Evolutionary conservation across 768 basidiomycete genomes (phyloP).

Genomic region (Udeniomyces megalosporus): DNA sequence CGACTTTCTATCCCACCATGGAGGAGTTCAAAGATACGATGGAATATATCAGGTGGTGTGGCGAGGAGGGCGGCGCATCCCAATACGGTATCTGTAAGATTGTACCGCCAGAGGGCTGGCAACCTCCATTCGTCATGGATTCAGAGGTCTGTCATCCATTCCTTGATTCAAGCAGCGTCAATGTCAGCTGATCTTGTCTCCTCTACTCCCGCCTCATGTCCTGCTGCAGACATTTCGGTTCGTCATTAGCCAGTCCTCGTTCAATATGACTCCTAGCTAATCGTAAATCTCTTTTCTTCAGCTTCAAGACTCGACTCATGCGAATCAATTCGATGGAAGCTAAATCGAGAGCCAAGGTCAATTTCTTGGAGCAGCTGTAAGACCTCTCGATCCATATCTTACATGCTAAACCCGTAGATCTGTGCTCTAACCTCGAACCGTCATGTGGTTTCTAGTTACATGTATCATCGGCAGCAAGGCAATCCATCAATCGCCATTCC

Average conservation of each 20-base stretch:
- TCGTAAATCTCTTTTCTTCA: slow-evolving; percentile 41
- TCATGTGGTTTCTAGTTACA: slow-evolving; percentile 27
- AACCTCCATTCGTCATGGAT: slow-evolving; percentile 89
- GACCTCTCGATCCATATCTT: background rate
- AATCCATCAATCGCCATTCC: slow-evolving; percentile 81
- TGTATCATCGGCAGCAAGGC: slow-evolving; percentile 90
- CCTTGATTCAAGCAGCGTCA: background rate
- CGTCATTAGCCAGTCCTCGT: background rate
- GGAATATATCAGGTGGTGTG: slow-evolving; percentile 56
- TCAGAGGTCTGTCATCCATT: slow-evolving; percentile 47
- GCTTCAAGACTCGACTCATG: slow-evolving; percentile 89
- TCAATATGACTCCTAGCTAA: background rate
- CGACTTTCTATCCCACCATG: slow-evolving; percentile 67
- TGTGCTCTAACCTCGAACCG: too few species aligned
- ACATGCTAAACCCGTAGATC: background rate
- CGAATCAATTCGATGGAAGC: slow-evolving; percentile 94
- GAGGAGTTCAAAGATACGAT: slow-evolving; percentile 91
- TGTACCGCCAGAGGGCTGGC: slow-evolving; percentile 80
- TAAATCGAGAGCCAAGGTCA: slow-evolving; percentile 86
- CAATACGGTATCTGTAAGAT: slow-evolving; percentile 89
- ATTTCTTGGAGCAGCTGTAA: slow-evolving; percentile 91
- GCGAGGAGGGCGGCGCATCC: slow-evolving; percentile 47
- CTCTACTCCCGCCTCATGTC: background rate
- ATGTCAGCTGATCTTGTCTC: background rate
- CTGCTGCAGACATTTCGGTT: slow-evolving; percentile 5